phyloP scores from a whole-genome alignment of 495 filamentous ascomycete genomes.

The Astrothelium macrocarpum region DNA sequence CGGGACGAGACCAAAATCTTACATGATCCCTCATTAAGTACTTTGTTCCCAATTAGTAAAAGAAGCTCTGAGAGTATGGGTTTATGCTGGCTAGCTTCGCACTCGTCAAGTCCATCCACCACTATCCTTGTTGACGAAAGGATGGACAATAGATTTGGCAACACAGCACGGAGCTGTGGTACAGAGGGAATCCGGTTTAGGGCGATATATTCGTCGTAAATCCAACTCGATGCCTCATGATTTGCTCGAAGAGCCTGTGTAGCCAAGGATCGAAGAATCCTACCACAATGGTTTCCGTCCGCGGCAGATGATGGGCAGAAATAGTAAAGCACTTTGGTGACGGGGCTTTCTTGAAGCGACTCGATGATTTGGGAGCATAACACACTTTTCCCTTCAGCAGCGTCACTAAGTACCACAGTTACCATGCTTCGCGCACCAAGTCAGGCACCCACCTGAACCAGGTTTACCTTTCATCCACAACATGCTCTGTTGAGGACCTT shows the following conservation, averaged over 20 bases:
- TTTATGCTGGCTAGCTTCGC: not conserved
- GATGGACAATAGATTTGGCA: not conserved
- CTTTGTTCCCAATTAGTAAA: not conserved
- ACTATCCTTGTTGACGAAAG: not conserved
- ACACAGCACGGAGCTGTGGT: not conserved
- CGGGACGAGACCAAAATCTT: not conserved
- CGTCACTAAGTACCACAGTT: not conserved
- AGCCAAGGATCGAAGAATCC: not conserved
- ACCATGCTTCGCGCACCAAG: not conserved
- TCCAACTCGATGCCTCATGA: not conserved
- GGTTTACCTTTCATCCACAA: constrained; percentile 15
- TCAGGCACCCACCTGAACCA: not conserved
- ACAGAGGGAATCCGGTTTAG: not conserved
- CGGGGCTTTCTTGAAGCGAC: not conserved
- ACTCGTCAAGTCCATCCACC: constrained; percentile 2
- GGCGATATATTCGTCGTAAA: not conserved
- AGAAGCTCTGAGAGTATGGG: not conserved
- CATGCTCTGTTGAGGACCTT: not conserved
- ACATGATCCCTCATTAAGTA: not conserved
- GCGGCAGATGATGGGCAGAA: not conserved
- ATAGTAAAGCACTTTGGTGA: not conserved
- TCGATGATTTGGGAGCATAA: constrained; percentile 2
- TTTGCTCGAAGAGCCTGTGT: not conserved
- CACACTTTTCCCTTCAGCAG: constrained; percentile 1
- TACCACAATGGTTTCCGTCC: not conserved